Base-by-base conservation (phyloP, 2,329 filamentous ascomycete species). In the Paracoccidioides lutzii region DNA sequence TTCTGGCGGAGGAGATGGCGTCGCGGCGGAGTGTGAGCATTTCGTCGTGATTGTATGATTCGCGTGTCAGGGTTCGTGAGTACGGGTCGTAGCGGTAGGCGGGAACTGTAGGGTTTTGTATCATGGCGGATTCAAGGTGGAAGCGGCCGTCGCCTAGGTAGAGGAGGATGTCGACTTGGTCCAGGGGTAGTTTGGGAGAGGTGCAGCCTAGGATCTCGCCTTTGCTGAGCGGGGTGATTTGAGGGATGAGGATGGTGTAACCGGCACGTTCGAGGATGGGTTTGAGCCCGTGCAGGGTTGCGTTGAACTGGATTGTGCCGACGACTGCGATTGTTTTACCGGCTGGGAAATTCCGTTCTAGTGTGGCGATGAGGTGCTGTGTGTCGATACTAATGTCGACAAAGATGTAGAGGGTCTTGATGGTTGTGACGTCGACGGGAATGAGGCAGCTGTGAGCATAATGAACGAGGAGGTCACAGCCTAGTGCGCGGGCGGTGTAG, bases 161-260 rank as follows among this genome's bases (percentile, higher is more conserved):
- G 1, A 96, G 76, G 48, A 96, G 85, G 60, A 89, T 72, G 66
- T 95, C 88, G 28, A 90, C 81, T 42, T 73, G 65, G n/a, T 74
- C 67, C 9, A 78, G 70, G 12, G 76, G 64, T n/a, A 91, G 76
- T 28, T 80, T 79, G 0, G 93, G 93, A 0, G 90, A 95, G 6
- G 93, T 98, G 70, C 93, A 98, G n/a, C 93, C 93, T 0, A 98
- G 76, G 53, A 98, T 95, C 73, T 98, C 93, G 53, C 93, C 93
- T 67, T 93, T 95, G 58, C 88, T 95, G 4, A 98, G 73, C 0
- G 93, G 94, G 38, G 87, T 84, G 60, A 96, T 95, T 70, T 98
- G 93, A 0, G 93, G 93, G 37, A 97, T 85, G 30, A 95, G 68
- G 38, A 97, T 81, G 57, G 80, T 82, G 76, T 91, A 96, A 14